Percentiles rank a stretch among this genome's conserved stretches.
phyloP scores from a whole-genome alignment of 805 yeast species.

The Metschnikowia santaceciliae region DNA sequence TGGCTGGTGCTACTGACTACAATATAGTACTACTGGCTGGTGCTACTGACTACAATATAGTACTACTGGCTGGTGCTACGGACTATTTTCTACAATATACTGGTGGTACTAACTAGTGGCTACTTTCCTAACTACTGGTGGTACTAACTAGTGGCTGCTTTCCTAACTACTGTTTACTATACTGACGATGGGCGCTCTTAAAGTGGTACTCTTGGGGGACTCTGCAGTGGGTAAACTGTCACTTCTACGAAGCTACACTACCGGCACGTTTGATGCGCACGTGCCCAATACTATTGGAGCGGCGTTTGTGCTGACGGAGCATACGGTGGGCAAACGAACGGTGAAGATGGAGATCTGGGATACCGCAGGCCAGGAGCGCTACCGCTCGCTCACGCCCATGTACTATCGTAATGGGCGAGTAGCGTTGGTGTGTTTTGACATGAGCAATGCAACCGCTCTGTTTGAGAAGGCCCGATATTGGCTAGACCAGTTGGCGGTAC shows the following conservation, averaged over 20 bases:
- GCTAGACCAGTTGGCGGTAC: slow-evolving; percentile 68
- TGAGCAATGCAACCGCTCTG: slow-evolving; percentile 45
- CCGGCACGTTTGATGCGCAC: slow-evolving; percentile 66
- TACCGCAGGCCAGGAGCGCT: slow-evolving; percentile 84
- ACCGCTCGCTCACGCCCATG: slow-evolving; percentile 43
- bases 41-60: too few species aligned
- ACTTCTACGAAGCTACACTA: slow-evolving; percentile 74
- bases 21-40: too few species aligned
- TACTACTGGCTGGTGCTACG: too few species aligned
- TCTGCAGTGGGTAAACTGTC: slow-evolving; percentile 67
- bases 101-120: too few species aligned
- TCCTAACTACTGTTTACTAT: too few species aligned
- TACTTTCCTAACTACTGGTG: too few species aligned
- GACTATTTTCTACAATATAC: too few species aligned
- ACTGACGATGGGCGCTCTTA: slow-evolving; percentile 10
- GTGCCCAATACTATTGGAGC: slow-evolving; percentile 98
- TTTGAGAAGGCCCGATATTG: slow-evolving; percentile 79
- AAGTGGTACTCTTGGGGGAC: slow-evolving; percentile 47
- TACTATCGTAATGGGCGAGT: slow-evolving; percentile 41
- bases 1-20: too few species aligned
- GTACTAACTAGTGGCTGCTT: too few species aligned
- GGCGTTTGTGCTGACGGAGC: slow-evolving; percentile 81
- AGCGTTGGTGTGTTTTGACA: slow-evolving; percentile 86
- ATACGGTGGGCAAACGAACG: slow-evolving; percentile 34
- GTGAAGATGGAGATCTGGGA: slow-evolving; percentile 80